These are phyloP conservation scores for Elaeagnus macrophylla DNA, from an alignment of 306 rosid species.

Conservation along the genomic window DNA sequence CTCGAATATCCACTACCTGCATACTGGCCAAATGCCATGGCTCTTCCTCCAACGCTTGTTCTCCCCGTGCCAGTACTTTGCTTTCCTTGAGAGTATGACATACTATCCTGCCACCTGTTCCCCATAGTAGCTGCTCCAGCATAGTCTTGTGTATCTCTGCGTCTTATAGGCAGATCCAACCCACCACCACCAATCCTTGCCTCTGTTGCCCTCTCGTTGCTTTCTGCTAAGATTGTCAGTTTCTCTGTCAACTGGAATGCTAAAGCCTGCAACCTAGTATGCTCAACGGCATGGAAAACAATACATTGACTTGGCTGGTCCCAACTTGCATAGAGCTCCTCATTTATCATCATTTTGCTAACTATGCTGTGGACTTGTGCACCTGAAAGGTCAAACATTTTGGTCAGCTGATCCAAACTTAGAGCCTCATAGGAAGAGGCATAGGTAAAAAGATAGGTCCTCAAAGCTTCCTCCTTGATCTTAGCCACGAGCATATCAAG, in stretches of 20 bases:
- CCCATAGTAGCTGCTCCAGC: constrained; percentile 37
- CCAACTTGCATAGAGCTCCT: constrained; percentile 70
- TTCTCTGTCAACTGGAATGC: constrained; percentile 85
- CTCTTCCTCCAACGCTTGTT: constrained; percentile 27
- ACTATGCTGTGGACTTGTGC: constrained; percentile 55
- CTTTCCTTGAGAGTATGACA: constrained; percentile 45
- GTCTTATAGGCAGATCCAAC: constrained; percentile 63
- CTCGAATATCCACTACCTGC: constrained; percentile 26
- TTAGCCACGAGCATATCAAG: constrained; percentile 71
- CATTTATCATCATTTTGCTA: constrained; percentile 89
- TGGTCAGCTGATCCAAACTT: constrained; percentile 60
- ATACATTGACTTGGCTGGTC: constrained; percentile 27
- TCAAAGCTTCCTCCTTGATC: constrained; percentile 86
- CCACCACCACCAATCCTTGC: constrained; percentile 83
- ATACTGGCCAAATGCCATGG: constrained; percentile 18
- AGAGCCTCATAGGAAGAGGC: constrained; percentile 71
- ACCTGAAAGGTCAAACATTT: constrained; percentile 63
- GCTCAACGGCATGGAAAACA: constrained; percentile 43
- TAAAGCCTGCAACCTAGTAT: constrained; percentile 63
- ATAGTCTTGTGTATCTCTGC: constrained; percentile 84
- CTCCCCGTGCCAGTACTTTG: constrained; percentile 61
- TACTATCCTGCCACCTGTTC: constrained; percentile 76
- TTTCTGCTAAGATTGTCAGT: constrained; percentile 70
- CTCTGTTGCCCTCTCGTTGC: constrained; percentile 86
- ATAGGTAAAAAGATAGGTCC: constrained; percentile 86